Percentiles rank a stretch among this genome's conserved stretches.
phyloP scores from a whole-genome alignment of 2,329 filamentous ascomycete genomes.

The Phyllosticta citribraziliensis region DNA sequence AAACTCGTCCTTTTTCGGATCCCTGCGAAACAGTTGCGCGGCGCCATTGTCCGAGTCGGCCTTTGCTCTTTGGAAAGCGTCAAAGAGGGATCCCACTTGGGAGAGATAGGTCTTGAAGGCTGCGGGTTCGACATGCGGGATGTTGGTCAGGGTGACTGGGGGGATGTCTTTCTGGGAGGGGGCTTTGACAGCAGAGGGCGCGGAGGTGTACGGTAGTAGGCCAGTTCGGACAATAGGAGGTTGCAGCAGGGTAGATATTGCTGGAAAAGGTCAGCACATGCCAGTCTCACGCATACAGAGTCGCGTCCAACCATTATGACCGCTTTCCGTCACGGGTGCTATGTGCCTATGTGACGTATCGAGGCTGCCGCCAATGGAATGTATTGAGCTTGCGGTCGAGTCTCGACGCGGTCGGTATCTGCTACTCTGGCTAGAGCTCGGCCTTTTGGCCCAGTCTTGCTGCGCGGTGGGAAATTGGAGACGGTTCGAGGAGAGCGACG shows the following conservation, averaged over 20 bases:
- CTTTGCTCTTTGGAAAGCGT: slow-evolving; percentile 76
- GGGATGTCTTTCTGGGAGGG: slow-evolving; percentile 86
- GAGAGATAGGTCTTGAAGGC: slow-evolving; percentile 77
- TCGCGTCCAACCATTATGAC: slow-evolving; percentile 60
- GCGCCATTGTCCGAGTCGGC: slow-evolving; percentile 60
- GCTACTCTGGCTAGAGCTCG: slow-evolving; percentile 31
- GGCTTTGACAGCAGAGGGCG: slow-evolving; percentile 65
- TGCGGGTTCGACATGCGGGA: slow-evolving; percentile 66
- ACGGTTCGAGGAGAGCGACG: slow-evolving; percentile 29
- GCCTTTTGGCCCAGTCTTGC: slow-evolving; percentile 43
- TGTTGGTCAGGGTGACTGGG: slow-evolving; percentile 82
- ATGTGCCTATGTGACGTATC: slow-evolving; percentile 54
- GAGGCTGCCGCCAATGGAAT: slow-evolving; percentile 75
- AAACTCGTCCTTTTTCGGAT: slow-evolving; percentile 41
- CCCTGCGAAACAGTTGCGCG: slow-evolving; percentile 35
- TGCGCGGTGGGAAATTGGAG: slow-evolving; percentile 47
- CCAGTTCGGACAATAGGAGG: slow-evolving; percentile 84
- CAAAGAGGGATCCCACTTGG: slow-evolving; percentile 79
- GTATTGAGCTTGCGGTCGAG: slow-evolving; percentile 79
- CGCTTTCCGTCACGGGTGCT: slow-evolving; percentile 58
- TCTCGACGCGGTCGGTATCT: slow-evolving; percentile 54
- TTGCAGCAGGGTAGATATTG: slow-evolving; percentile 89
- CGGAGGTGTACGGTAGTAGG: slow-evolving; percentile 66
- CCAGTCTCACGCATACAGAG: neutral
- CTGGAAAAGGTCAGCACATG: slow-evolving; percentile 31